Conservation (phyloP, 768 basidiomycete genomes). For the Lactarius deliciosus region DNA sequence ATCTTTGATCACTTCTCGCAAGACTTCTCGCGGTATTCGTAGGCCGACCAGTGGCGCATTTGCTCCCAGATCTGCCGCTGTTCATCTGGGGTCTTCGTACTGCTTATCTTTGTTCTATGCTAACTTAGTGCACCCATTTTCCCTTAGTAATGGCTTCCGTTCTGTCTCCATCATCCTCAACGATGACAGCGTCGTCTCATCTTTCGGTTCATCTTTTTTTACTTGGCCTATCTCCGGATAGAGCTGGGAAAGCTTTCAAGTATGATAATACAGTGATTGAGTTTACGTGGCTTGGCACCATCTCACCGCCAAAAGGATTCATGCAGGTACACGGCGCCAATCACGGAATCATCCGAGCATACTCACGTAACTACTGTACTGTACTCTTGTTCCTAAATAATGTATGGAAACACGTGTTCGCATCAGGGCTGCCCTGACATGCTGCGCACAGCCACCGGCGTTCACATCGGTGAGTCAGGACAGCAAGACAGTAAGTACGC, state of each 20-base stretch:
- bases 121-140: not conserved
- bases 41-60: not conserved
- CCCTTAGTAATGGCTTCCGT: not conserved
- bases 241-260: not conserved
- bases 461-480: not conserved
- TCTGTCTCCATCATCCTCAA: not conserved
- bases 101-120: not conserved
- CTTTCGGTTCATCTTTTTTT: not conserved
- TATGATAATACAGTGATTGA: not conserved
- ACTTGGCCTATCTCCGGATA: not conserved
- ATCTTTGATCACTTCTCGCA: not conserved
- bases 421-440: not conserved
- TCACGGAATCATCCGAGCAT: not conserved
- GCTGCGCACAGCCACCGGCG: not conserved
- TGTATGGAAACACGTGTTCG: not conserved
- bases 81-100: not conserved
- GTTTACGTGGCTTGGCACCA: not conserved
- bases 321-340: not conserved
- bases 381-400: too few species aligned
- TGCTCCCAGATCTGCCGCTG: not conserved
- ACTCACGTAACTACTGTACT: not conserved
- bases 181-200: not conserved
- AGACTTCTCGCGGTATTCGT: not conserved
- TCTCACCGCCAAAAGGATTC: not conserved
- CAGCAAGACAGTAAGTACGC: not conserved